phyloP scores from a whole-genome alignment of 345 rosid genomes.

The Mangifera indica region DNA sequence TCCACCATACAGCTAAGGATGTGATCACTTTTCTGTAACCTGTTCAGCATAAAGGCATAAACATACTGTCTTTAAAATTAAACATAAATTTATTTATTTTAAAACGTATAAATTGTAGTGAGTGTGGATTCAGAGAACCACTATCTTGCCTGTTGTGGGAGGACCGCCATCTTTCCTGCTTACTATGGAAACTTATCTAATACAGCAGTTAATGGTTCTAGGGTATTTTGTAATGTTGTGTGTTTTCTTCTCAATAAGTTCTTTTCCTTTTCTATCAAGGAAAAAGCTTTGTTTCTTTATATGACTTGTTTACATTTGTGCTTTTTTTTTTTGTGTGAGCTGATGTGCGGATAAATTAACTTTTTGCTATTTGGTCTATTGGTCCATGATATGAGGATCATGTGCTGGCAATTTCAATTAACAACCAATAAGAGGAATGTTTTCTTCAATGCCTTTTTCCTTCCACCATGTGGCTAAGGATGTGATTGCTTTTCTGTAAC shows the following conservation, averaged over 20 bases:
- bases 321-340: no score
- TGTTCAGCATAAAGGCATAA: background rate
- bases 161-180: background rate
- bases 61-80: background rate
- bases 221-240: constrained; percentile 1
- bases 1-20: background rate
- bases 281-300: no score
- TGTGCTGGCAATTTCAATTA: no score
- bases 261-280: background rate
- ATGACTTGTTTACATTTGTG: no score
- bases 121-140: background rate
- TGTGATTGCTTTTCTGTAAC: background rate
- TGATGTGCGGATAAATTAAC: no score
- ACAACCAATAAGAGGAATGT: no score
- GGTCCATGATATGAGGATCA: no score
- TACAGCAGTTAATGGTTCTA: background rate
- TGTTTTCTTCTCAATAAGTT: constrained; percentile 10
- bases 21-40: background rate
- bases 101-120: background rate
- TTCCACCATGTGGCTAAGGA: background rate
- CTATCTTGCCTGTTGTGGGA: background rate
- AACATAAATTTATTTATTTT: background rate
- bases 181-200: background rate
- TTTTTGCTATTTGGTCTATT: no score
- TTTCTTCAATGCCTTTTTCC: background rate